These are phyloP conservation scores for Eruca vesicaria DNA, from an alignment of 441 rosid genomes.

Conservation along the genomic window DNA sequence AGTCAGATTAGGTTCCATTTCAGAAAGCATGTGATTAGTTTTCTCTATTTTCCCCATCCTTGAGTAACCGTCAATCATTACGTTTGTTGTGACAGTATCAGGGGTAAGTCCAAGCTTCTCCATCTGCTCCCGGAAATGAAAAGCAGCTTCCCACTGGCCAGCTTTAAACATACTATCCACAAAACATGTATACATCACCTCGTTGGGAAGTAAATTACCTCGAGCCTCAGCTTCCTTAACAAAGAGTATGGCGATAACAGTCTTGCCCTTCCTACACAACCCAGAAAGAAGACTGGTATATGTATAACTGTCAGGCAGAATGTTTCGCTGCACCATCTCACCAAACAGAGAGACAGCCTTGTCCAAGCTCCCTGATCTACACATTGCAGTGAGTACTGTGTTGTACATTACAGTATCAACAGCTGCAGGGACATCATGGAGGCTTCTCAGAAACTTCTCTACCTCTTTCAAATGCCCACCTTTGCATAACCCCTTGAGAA, in stretches of 20 bases:
- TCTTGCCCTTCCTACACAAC: conserved; percentile 66
- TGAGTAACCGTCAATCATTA: conserved; percentile 51
- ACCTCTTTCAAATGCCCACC: conserved; percentile 66
- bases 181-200: conserved; percentile 58
- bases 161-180: conserved; percentile 70
- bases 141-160: conserved; percentile 60
- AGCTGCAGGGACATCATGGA: conserved; percentile 54
- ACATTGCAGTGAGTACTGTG: conserved; percentile 58
- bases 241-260: conserved; percentile 62
- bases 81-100: conserved; percentile 62
- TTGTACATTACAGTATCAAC: conserved; percentile 70
- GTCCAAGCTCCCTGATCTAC: conserved; percentile 56
- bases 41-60: conserved; percentile 62
- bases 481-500: conserved; percentile 82
- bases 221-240: conserved; percentile 47
- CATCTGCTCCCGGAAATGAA: conserved; percentile 50
- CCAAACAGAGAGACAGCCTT: conserved; percentile 62
- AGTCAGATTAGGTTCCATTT: conserved; percentile 57
- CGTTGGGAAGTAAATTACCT: conserved; percentile 43
- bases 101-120: conserved; percentile 43
- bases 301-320: conserved; percentile 67
- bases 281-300: conserved; percentile 67
- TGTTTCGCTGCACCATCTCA: conserved; percentile 57
- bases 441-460: conserved; percentile 51
- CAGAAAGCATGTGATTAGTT: conserved; percentile 40